A percentile compares a stretch with the other conserved stretches of the same genome.
Conservation (phyloP, 176 grass and related monocot species). For the Chloris gayana region DNA sequence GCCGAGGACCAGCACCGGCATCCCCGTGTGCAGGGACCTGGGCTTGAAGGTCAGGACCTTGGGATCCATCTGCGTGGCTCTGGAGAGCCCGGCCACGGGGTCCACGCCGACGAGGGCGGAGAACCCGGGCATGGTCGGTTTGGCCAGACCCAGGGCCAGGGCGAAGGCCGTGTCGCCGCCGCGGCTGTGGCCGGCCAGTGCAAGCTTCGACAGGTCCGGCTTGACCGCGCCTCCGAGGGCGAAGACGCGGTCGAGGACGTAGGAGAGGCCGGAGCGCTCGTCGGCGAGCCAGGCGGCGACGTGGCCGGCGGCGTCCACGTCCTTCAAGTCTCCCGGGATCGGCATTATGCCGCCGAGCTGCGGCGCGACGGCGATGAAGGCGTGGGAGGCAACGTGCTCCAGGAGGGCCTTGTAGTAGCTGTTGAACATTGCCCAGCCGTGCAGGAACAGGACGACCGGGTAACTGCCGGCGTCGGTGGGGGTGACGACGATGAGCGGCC, state of each 20-base stretch:
- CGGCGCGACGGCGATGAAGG: neutral
- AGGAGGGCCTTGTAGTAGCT: neutral
- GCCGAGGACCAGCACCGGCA: slow-evolving; percentile 23
- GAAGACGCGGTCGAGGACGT: neutral
- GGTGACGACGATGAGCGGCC: neutral
- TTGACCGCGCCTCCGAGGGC: neutral
- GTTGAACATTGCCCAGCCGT: neutral
- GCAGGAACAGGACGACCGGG: neutral
- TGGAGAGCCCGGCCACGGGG: slow-evolving; percentile 5
- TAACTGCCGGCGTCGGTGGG: neutral
- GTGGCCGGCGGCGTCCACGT: neutral
- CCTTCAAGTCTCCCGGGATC: neutral
- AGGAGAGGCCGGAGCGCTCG: neutral
- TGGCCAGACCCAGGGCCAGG: neutral
- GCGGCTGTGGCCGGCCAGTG: slow-evolving; percentile 32
- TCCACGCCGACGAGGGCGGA: slow-evolving; percentile 35
- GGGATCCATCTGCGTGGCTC: neutral
- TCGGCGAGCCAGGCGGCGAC: neutral
- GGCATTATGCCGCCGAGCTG: neutral
- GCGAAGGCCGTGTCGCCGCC: slow-evolving; percentile 23
- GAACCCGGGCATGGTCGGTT: neutral
- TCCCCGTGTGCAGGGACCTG: neutral
- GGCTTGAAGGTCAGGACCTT: neutral
- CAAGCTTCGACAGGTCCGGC: slow-evolving; percentile 10
- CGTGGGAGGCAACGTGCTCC: neutral